Evolutionary conservation across 1,284 basidiomycete genomes (phyloP).

Genomic region (Cutaneotrichosporon sp.): DNA sequence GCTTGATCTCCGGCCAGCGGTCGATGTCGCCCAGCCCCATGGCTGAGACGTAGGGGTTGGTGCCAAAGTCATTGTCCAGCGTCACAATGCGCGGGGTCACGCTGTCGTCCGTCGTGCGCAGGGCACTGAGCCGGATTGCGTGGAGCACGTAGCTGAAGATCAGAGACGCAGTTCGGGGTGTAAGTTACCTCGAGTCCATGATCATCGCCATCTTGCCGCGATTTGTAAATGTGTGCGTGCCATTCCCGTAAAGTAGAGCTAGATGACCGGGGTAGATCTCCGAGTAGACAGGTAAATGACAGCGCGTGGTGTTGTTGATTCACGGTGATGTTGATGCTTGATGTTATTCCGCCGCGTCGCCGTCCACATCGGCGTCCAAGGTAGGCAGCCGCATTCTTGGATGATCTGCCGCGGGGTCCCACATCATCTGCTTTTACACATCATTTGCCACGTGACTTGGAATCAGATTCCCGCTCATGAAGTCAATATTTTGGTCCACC

Average conservation of each 20-base stretch:
- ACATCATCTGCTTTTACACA: not conserved
- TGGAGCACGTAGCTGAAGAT: slow-evolving; percentile 74
- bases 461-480: not conserved
- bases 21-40: slow-evolving; percentile 70
- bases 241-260: too few relatives aligned
- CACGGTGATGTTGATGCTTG: too few relatives aligned
- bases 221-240: too few relatives aligned
- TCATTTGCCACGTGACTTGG: not conserved
- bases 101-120: slow-evolving; percentile 80
- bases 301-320: too few relatives aligned
- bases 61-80: slow-evolving; percentile 57
- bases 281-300: too few relatives aligned
- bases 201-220: slow-evolving; percentile 43
- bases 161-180: not conserved
- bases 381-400: too few relatives aligned
- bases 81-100: slow-evolving; percentile 74
- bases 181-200: slow-evolving; percentile 38
- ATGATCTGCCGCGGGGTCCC: too few relatives aligned
- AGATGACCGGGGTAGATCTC: too few relatives aligned
- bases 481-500: not conserved
- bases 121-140: slow-evolving; percentile 72
- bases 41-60: slow-evolving; percentile 74
- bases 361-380: too few relatives aligned
- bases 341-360: too few relatives aligned
- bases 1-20: slow-evolving; percentile 74